Base-by-base conservation (phyloP, 1,284 basidiomycete species). In the Marasmius sp. region DNA sequence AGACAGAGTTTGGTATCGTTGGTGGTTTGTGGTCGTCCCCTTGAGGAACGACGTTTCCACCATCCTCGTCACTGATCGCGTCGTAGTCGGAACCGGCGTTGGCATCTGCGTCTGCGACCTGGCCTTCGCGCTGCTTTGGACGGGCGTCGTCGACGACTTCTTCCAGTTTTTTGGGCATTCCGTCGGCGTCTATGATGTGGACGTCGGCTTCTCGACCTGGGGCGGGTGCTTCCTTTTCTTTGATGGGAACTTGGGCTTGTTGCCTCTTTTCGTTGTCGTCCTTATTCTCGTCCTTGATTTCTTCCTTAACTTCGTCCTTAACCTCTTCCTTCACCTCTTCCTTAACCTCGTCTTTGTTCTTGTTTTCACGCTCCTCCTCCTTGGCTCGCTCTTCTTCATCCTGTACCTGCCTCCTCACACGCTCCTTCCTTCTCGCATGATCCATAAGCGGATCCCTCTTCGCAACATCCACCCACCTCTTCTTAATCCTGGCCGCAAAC, bases 21-120 rank as follows among this genome's bases (percentile, higher is more conserved):
- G 27, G 27, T 57, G 93, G 75, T 54, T 77, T 78, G 10, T 70
- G 74, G 12, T 71, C 65, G 14, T 81, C 77, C 8, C 76, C 72
- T 6, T 75, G 72, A 10, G 74, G 73, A 41, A 76, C 75, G n/a
- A 77, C 77, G 71, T 77, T 74, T 20, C 75, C 77, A 39, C 76
- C 78, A 55, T 85, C 87, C 41, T 86, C 85, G 55, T 86, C 89
- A 16, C 89, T 86, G 84, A 94, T 93, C 1, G 94, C 94, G 68
- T 96, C 94, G 66, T 91, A 92, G 71, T 95, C 93, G 0, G 93
- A 94, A 0, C 94, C 94, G 0, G 83, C 88, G 67, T 95, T 92
- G 36, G 88, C 90, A 67, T 93, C 91, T 4, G 82, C 75, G 67
- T 92, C 90, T 16, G 75, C 74, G 16, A 52, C 64, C 2, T 48